These are phyloP conservation scores for Infundibulicybe gibba DNA, from an alignment of 768 basidiomycete genomes.

Conservation along the genomic window DNA sequence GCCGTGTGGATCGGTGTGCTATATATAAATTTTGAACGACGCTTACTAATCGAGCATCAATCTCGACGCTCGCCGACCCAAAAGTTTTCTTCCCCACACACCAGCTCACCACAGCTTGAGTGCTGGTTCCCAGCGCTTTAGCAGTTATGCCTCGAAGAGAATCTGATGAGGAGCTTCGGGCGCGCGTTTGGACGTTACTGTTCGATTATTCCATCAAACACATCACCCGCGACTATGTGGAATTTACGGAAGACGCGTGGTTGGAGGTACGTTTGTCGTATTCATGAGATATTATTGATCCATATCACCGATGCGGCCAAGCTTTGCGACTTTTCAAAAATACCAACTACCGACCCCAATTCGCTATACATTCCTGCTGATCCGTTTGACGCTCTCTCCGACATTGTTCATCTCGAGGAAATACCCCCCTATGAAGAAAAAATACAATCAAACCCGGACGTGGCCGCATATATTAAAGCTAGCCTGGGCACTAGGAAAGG, in stretches of 20 bases:
- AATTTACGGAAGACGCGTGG: slow-evolving; percentile 47
- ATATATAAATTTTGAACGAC: too few species aligned
- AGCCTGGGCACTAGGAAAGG: slow-evolving; percentile 16
- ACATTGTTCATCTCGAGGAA: slow-evolving; percentile 27
- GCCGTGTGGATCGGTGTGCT: too few species aligned
- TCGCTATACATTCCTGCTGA: slow-evolving; percentile 52
- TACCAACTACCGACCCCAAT: slow-evolving; percentile 47
- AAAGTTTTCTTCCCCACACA: too few species aligned
- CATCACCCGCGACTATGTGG: slow-evolving; percentile 51
- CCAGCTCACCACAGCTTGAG: too few species aligned
- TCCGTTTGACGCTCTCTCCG: slow-evolving; percentile 43
- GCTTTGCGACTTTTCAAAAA: slow-evolving; percentile 38
- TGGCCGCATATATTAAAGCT: slow-evolving; percentile 28
- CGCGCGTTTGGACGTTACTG: slow-evolving; percentile 53
- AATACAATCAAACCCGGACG: slow-evolving; percentile 25
- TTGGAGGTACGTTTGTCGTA: slow-evolving; percentile 32
- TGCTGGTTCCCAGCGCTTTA: too few species aligned
- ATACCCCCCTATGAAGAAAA: slow-evolving; percentile 40
- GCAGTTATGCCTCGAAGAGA: too few species aligned
- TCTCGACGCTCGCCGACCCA: too few species aligned
- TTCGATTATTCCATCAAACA: slow-evolving; percentile 50
- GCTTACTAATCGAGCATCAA: too few species aligned
- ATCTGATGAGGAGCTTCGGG: slow-evolving; percentile 20
- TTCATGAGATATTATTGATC: slow-evolving; percentile 1
- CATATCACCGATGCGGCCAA: slow-evolving; percentile 3